Base-by-base conservation (phyloP, 2,329 filamentous ascomycete species). In the Talaromyces sp. region DNA sequence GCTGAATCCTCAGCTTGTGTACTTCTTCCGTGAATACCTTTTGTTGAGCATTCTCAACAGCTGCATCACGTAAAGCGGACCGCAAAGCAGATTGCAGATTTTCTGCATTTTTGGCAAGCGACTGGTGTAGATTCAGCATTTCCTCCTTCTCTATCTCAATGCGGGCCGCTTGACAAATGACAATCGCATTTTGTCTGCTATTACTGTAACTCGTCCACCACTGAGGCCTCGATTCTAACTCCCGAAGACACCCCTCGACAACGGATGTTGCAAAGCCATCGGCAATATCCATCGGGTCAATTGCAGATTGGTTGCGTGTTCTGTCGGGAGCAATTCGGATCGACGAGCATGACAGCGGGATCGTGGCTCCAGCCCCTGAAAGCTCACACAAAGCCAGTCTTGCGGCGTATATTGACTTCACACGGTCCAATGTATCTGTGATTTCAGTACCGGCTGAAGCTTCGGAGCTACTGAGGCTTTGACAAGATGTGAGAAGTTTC, bases 201-300 rank as follows among this genome's bases (percentile, higher is more conserved):
- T 87, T 88, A 69, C 85, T 86, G 76, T 87, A 90, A 27, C 86
- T 89, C 1, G 82, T 88, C 87, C 87, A 90, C 72, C 81, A 84
- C 52, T 87, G 86, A 1, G 83, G 81, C 27, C 83, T 80, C 19
- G 81, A 80, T 54, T 84, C 82, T 1, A 90, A 74, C 4, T 81
- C 81, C 54, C 76, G 79, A 4, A 88, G 75, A 69, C 88, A 90
- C 10, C 76, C 70, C 54, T 80, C 77, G 27, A 88, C 68, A 19
- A 75, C 59, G 31, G 75, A 69, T 31, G 67, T 64, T 7, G 72
- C 33, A 4, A 73, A 54, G 3, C 68, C 24, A 13, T 74, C n/a
- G 57, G 65, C 66, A 73, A 69, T 60, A 71, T 69, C 68, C 72
- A 24, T 22, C 41, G 47, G 31, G 14, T 52, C 49, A 16, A 39